Evolutionary conservation across 2,329 filamentous ascomycete genomes (phyloP), one percentile per base, ranked within the genome.

Genomic region (Xylariales sp.): DNA sequence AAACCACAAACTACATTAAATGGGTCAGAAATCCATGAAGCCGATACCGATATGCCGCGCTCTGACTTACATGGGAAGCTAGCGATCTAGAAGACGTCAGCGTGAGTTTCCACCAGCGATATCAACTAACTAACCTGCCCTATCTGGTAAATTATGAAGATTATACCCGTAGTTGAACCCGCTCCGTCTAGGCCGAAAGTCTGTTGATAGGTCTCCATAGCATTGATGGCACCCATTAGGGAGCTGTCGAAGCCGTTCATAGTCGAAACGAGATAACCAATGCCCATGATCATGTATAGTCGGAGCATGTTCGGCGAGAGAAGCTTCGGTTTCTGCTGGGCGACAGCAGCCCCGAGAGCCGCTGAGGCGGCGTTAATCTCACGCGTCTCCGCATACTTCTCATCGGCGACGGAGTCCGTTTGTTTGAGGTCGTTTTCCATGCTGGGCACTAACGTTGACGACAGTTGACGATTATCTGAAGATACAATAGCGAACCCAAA

Each of bases 211-310:
- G 81, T 76, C 0, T 79, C 57, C 81, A 87, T 86, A 54, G 84
- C 84, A 67, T 87, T 86, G 68, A 88, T 85, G 5, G 83, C 80
- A 9, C 80, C 78, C 74, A 84, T 81, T 57, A 90, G 81, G 34
- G 84, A 86, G 45, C 86, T 86, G 70, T 89, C 87, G 69, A 85
- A 89, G 34, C 86, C 86, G 75, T 87, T 87, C 81, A 85, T 83
- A 8, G 84, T 86, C 30, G 83, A 84, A 67, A 81, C 78, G 12
- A 82, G 72, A 65, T 82, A 82, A 16, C 80, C 78, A 57, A 81
- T 69, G 1, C 69, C 74, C 79, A 81, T 81, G 70, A 81, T 80
- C 3, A 76, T 64, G 71, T 80, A 81, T 9, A 81, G 71, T 1
- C 76, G 70, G 9, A 81, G 62, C 79, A 81, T 81, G 68, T 73